Evolutionary conservation across 345 rosid genomes (phyloP).

Genomic region (Corchorus olitorius): DNA sequence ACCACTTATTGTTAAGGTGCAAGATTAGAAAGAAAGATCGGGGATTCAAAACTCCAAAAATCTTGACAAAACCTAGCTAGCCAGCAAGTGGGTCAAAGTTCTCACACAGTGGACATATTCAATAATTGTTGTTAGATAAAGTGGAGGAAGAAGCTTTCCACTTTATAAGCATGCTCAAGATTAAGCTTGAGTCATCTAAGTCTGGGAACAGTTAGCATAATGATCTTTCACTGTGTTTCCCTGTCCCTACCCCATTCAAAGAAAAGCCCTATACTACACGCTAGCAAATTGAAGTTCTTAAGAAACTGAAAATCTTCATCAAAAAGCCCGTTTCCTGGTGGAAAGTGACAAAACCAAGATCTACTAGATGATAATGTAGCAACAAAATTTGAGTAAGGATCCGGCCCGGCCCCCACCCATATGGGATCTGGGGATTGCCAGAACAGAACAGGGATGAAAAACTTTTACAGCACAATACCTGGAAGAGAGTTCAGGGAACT

Average conservation of each 20-base stretch:
- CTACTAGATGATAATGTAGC: constrained; percentile 15
- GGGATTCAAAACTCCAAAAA: too few species aligned
- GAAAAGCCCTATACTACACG: not conserved
- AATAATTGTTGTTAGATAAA: not conserved
- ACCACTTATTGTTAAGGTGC: too few species aligned
- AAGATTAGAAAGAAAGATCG: too few species aligned
- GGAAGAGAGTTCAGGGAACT: constrained; percentile 11
- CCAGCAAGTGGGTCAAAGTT: not conserved
- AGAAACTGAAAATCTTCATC: not conserved
- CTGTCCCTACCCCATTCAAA: constrained; percentile 2
- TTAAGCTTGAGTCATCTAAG: not conserved
- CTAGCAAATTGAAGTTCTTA: not conserved
- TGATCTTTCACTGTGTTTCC: not conserved
- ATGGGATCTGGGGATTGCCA: constrained; percentile 17
- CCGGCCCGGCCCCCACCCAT: constrained; percentile 17
- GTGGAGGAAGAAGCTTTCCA: not conserved
- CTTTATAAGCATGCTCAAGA: not conserved
- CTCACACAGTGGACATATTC: not conserved
- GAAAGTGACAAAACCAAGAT: constrained; percentile 25
- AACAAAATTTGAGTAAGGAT: constrained; percentile 20
- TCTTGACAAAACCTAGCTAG: not conserved
- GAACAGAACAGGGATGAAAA: constrained; percentile 5
- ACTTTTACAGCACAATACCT: not conserved
- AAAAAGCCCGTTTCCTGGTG: constrained; percentile 16
- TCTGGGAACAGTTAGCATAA: not conserved